Conservation (phyloP, 768 basidiomycete species). For the Dictyophora rubrovolvata region DNA sequence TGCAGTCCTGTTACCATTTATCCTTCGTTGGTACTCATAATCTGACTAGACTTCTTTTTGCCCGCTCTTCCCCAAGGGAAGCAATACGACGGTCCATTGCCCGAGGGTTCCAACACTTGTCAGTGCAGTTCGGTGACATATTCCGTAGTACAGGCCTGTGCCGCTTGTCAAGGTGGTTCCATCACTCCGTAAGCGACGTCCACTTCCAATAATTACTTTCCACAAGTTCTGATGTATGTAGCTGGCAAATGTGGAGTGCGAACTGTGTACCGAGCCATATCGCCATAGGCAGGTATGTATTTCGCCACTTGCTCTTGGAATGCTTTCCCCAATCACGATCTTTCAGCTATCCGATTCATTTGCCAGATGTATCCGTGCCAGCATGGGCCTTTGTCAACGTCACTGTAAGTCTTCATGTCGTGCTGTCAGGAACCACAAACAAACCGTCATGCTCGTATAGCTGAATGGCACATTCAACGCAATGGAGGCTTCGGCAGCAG, state of each 20-base stretch:
- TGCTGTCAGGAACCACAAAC: not conserved
- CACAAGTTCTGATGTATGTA: not conserved
- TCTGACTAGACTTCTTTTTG: not conserved
- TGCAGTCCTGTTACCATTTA: not conserved
- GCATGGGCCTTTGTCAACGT: slow-evolving; percentile 1
- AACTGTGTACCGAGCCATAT: not conserved
- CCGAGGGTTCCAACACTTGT: not conserved
- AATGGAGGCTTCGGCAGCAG: not conserved
- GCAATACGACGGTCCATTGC: not conserved
- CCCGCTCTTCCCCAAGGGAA: not conserved
- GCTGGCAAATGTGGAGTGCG: not conserved
- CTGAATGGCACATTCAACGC: not conserved
- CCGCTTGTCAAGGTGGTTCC: not conserved
- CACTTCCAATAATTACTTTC: not conserved
- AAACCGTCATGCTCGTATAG: not conserved
- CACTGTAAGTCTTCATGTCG: not conserved
- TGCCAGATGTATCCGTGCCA: not conserved
- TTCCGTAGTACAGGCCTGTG: not conserved
- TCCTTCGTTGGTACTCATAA: not conserved
- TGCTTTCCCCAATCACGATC: not conserved
- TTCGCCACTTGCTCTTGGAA: not conserved
- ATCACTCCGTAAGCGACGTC: not conserved
- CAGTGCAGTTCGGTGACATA: slow-evolving; percentile 4
- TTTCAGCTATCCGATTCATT: not conserved
- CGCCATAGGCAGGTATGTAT: not conserved